phyloP scores from a whole-genome alignment of 2,329 filamentous ascomycete genomes.

The Gnomoniopsis sp. region DNA sequence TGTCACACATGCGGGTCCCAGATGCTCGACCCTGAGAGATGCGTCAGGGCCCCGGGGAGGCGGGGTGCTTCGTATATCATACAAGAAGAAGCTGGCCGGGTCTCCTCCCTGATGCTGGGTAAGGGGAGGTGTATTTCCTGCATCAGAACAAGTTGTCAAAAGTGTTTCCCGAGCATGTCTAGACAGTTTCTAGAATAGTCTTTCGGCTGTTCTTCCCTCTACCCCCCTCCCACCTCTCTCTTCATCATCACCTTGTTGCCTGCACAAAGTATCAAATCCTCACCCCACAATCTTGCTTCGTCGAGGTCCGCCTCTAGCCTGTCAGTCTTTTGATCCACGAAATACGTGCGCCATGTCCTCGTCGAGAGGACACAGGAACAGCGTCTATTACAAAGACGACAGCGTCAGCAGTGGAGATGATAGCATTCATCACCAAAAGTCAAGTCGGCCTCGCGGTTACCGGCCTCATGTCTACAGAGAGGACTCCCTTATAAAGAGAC shows the following conservation, averaged over 20 bases:
- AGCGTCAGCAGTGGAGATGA: slow-evolving; percentile 11
- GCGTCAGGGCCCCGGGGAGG: too few relatives aligned
- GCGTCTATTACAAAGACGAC: slow-evolving; percentile 4
- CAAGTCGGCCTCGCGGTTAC: slow-evolving; percentile 5
- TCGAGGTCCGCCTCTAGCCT: background rate
- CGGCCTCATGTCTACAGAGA: slow-evolving; percentile 5
- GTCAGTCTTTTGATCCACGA: background rate
- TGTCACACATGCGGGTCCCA: background rate
- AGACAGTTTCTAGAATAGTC: background rate
- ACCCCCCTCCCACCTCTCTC: too few relatives aligned
- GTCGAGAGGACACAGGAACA: slow-evolving; percentile 5
- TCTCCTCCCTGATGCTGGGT: background rate
- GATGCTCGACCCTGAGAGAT: background rate
- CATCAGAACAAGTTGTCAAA: background rate
- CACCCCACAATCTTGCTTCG: background rate
- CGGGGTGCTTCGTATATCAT: background rate
- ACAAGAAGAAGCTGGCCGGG: slow-evolving; percentile 10
- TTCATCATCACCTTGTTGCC: too few relatives aligned
- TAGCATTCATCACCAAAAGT: background rate
- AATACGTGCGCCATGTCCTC: slow-evolving; percentile 8
- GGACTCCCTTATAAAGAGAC: slow-evolving; percentile 11
- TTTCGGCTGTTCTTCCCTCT: background rate
- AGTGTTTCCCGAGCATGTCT: background rate
- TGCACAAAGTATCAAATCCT: background rate
- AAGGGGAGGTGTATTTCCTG: background rate